Evolutionary conservation across 1,284 basidiomycete species (phyloP), one percentile per base, ranked within the genome.

Genomic region (Athelia psychrophila): DNA sequence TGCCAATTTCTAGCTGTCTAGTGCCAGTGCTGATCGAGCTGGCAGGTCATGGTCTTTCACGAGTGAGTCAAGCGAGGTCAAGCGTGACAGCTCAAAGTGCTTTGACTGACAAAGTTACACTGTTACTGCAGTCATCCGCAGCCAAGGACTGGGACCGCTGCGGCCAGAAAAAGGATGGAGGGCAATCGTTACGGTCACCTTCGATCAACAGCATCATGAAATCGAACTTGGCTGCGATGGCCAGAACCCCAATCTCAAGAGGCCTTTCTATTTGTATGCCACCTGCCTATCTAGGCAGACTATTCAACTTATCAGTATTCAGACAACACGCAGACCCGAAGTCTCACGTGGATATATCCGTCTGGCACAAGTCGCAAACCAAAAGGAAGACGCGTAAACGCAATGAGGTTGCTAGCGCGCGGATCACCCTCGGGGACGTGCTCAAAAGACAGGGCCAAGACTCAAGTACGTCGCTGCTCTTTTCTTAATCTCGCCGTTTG

Each of bases 231-330:
- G 86, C 0, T 71, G 70, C 20, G 84, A 88, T 50, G 85, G 86
- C 0, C 85, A 87, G 59, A 86, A 84, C 54, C 77, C 83, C 0
- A 87, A 88, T 60, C 66, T 81, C 47, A 84, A 80, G 56, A 68
- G 75, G 1, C 65, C 65, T 0, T 75, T 83, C 52, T 56, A 66
- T 19, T 69, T 87, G 86, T 86, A 60, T 53, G 80, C 72, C 15
- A 3, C 48, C 12, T 18, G 13, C n/a, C n/a, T 44, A 23, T 53
- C 35, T 5, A 15, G n/a, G 27, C 40, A 19, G 9, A 33, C 15
- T 3, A 24, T 18, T 19, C 20, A 20, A 23, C n/a, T 58, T 19
- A n/a, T 45, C 23, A 18, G 23, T 33, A 45, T 15, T 5, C 48
- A 85, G 84, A 42, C 59, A 67, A 12, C 69, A 75, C 8, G 70